These are phyloP conservation scores for Dictyostelium brefeldianum DNA, from an alignment of 78 protist genomes.

Conservation along the genomic window DNA sequence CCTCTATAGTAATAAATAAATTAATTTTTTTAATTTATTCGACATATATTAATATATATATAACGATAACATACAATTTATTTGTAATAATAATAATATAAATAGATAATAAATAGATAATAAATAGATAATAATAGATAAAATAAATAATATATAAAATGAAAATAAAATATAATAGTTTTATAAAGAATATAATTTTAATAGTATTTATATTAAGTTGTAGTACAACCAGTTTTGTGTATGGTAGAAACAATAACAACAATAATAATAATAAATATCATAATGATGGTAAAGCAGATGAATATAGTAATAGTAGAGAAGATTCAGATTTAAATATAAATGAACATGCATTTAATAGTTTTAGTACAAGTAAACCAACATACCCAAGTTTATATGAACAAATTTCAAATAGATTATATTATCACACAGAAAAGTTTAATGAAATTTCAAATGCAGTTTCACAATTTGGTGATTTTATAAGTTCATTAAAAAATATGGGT, in stretches of 20 bases:
- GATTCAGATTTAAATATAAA: background rate
- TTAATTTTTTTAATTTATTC: too few relatives aligned
- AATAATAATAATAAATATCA: background rate
- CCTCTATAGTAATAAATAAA: too few relatives aligned
- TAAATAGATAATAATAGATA: background rate
- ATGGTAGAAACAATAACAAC: background rate
- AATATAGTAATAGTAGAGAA: conserved; percentile 1
- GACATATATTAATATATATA: too few relatives aligned
- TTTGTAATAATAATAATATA: too few relatives aligned
- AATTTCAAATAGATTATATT: background rate
- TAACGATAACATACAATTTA: too few relatives aligned
- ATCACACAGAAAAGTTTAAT: background rate
- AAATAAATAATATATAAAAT: background rate
- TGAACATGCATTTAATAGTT: background rate
- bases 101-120: background rate
- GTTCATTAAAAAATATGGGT: background rate
- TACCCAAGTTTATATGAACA: background rate
- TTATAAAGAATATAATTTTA: background rate
- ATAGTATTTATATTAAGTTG: background rate
- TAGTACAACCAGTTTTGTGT: background rate
- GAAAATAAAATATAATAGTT: background rate
- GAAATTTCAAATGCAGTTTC: background rate
- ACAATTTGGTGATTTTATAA: conserved; percentile 5
- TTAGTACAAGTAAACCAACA: background rate
- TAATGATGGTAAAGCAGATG: background rate